Evolutionary conservation across 2,329 filamentous ascomycete species (phyloP), one percentile per base, ranked within the genome.

Genomic region (Stagonosporopsis cucurbitacearum): DNA sequence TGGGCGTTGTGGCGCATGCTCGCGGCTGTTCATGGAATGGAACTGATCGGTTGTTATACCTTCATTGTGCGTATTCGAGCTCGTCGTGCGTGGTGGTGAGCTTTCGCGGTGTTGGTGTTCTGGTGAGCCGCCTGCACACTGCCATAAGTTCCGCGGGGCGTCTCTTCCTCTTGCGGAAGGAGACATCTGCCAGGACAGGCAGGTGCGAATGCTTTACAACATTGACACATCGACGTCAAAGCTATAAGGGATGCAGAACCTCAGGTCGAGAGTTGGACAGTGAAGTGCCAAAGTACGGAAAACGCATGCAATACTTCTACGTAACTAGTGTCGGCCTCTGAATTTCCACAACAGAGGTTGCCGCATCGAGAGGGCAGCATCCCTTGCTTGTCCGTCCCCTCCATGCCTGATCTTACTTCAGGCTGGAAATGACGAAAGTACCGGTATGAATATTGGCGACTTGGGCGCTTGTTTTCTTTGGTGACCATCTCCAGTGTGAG

Each of bases 161-260:
- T 25, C 19, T n/a, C 35, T 32, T 28, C 33, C 26, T 22, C 15
- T 49, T 32, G 25, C 3, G 45, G 33, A 13, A 50, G 25, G 41
- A 45, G 12, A 19, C 32, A 19, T 23, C 41, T 52, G 26, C 49
- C 35, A 40, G 15, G 41, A 39, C 35, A 37, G 48, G 54, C 30
- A 50, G 40, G 23, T 44, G 32, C 40, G 39, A 35, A 23, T 25
- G 7, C 13, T 32, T n/a, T 6, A 15, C 30, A 32, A n/a, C 30
- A 15, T 15, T 15, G 13, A 15, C 13, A 15, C 30, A n/a, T 15
- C 3, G 8, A 32, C 12, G 5, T 15, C 13, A 15, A 32, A 5
- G 13, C 13, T 32, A 5, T n/a, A 8, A n/a, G 13, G 4, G 13
- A 32, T n/a, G 30, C 13, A 32, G 13, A 12, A n/a, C 13, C 4